phyloP scores from a whole-genome alignment of 164 flowering plant species.

The Chimonanthus salicifolius region DNA sequence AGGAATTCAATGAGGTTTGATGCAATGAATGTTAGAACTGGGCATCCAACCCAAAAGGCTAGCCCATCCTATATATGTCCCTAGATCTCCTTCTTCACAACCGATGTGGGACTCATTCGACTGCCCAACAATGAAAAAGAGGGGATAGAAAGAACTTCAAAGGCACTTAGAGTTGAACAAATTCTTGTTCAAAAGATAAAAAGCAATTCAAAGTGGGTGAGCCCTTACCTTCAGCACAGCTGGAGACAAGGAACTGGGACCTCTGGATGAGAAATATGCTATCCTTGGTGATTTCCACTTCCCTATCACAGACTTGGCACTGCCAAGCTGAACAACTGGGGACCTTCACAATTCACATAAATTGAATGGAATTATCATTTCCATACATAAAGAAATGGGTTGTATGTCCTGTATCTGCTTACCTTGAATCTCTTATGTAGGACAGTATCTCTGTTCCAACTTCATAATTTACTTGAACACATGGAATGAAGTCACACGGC shows the following conservation, averaged over 20 bases:
- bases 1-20: not conserved
- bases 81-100: no score
- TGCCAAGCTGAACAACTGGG: slow-evolving; percentile 30
- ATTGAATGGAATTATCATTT: not conserved
- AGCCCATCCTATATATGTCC: no score
- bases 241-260: slow-evolving; percentile 3
- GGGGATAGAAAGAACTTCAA: no score
- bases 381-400: not conserved
- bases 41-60: no score
- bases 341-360: slow-evolving; percentile 13
- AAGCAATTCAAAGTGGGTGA: not conserved
- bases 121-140: no score
- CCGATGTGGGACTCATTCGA: no score
- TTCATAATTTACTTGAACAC: slow-evolving; percentile 29
- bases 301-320: slow-evolving; percentile 27
- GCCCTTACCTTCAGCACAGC: slow-evolving; percentile 3
- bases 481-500: slow-evolving; percentile 8
- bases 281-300: slow-evolving; percentile 17
- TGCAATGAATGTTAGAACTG: not conserved
- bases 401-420: not conserved
- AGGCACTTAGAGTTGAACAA: no score
- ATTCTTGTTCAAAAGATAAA: not conserved
- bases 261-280: slow-evolving; percentile 8
- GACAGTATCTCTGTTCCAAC: slow-evolving; percentile 33
- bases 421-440: slow-evolving; percentile 33